Evolutionary conservation across 2,329 filamentous ascomycete species (phyloP).

Genomic region (Ophiognomonia clavigignenti-juglandacearum): DNA sequence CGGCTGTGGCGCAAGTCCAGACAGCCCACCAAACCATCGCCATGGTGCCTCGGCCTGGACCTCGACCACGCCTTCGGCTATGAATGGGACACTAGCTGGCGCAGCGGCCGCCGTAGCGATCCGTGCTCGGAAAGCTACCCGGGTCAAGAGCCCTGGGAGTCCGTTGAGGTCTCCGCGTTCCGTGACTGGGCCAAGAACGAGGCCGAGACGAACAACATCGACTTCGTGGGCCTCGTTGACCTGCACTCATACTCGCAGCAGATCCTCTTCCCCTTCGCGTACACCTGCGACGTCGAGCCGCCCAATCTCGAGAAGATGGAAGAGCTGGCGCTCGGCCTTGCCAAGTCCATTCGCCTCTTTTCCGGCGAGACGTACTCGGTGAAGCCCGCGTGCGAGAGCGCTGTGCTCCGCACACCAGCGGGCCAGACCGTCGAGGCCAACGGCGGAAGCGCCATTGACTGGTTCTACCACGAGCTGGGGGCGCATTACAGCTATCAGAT

Average conservation of each 20-base stretch:
- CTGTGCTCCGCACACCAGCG: constrained; percentile 38
- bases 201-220: constrained; percentile 62
- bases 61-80: constrained; percentile 84
- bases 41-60: constrained; percentile 83
- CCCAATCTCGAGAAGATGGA: constrained; percentile 88
- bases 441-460: constrained; percentile 86
- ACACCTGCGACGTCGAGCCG: constrained; percentile 71
- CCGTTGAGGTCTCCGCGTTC: constrained; percentile 69
- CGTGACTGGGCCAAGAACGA: constrained; percentile 81
- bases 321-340: constrained; percentile 81
- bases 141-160: constrained; percentile 78
- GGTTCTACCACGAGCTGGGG: constrained; percentile 84
- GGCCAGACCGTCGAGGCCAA: constrained; percentile 55
- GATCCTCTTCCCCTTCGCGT: constrained; percentile 87
- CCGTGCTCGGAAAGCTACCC: constrained; percentile 91
- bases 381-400: constrained; percentile 81
- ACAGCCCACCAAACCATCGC: constrained; percentile 68
- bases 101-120: constrained; percentile 53
- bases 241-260: constrained; percentile 95
- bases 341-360: constrained; percentile 81
- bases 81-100: constrained; percentile 72
- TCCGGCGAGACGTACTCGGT: constrained; percentile 73
- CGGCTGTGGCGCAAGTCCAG: constrained; percentile 93
- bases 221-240: constrained; percentile 83
- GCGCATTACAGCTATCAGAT: constrained; percentile 88